Conservation (phyloP, 192 early-diverging fungal genomes). For the Mortierella antarctica region DNA sequence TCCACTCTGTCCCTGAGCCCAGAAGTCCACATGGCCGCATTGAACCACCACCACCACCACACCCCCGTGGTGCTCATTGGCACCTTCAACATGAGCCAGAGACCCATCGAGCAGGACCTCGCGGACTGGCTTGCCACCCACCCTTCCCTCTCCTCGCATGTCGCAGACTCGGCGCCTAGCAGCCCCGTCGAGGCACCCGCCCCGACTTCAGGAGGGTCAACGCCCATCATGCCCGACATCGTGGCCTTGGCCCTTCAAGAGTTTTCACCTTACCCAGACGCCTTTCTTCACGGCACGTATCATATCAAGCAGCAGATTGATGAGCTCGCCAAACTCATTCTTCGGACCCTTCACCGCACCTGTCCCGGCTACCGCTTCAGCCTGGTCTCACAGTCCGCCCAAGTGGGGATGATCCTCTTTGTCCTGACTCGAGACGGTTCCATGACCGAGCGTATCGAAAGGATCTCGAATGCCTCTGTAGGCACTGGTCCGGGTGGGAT, state of each 20-base stretch:
- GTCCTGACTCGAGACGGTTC: slow-evolving; percentile 46
- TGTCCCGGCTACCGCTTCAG: slow-evolving; percentile 46
- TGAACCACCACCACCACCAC: background rate
- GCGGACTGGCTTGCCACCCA: slow-evolving; percentile 52
- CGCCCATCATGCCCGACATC: slow-evolving; percentile 53
- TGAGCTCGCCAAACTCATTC: slow-evolving; percentile 33
- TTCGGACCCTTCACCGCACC: slow-evolving; percentile 36
- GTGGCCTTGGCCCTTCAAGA: slow-evolving; percentile 59
- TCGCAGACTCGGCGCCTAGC: slow-evolving; percentile 17
- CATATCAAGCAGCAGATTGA: slow-evolving; percentile 23
- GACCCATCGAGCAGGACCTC: slow-evolving; percentile 48
- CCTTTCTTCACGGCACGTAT: slow-evolving; percentile 41
- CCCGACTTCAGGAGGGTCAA: background rate
- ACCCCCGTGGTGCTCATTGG: slow-evolving; percentile 51
- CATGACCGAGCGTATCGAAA: slow-evolving; percentile 33
- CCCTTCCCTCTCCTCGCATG: slow-evolving; percentile 18
- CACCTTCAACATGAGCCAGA: slow-evolving; percentile 56
- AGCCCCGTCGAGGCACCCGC: slow-evolving; percentile 15
- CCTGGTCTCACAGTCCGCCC: slow-evolving; percentile 22
- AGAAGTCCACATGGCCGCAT: slow-evolving; percentile 7
- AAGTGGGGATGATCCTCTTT: slow-evolving; percentile 53
- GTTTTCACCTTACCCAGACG: slow-evolving; percentile 47
- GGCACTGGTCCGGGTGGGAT: slow-evolving; percentile 46
- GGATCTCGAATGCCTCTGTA: slow-evolving; percentile 26
- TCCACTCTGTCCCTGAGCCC: background rate